Evolutionary conservation across 768 basidiomycete species (phyloP), one percentile per base, ranked within the genome.

Genomic region (Chlorophyllum brunneum): DNA sequence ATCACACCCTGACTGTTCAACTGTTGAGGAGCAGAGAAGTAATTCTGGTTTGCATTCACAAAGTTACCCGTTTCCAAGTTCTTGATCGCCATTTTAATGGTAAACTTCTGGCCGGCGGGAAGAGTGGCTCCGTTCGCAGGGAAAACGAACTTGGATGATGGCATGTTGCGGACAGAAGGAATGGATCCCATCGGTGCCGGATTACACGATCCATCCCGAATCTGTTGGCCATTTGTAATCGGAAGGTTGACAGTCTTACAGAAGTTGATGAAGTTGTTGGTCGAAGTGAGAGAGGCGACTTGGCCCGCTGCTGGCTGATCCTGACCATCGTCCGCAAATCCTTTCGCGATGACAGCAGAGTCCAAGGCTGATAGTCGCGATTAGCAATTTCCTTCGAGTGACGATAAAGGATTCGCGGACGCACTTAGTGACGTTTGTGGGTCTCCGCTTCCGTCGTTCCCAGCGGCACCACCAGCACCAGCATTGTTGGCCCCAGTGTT

Each of bases 211-310:
- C 78, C 79, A 42, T 67, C 70, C 13, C 64, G 61, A 51, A 79
- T 71, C 58, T 78, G 80, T 56, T 72, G 62, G 31, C 81, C 82
- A 65, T 84, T 71, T 48, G 82, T 83, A 59, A 83, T 66, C 8
- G 79, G 77, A 33, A 75, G 67, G 54, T 76, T 67, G 49, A 69
- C 67, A 8, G 71, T 75, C 48, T 70, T 61, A 61, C 80, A 83
- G 59, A 77, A 77, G 72, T 81, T 80, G 70, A 80, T 78, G 63
- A 81, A 86, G 71, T 86, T 85, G 70, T 85, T 83, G 23, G 67
- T 69, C n/a, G 78, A 80, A 1, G 80, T 80, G 42, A 76, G 63
- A 2, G 79, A 82, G 7, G 78, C 70, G 51, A 77, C 76, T 62
- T 81, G 79, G 37, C 79, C 54, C 26, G 63, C 64, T 11, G 61